Evolutionary conservation across 83 land plant species (phyloP).

Genomic region (Thuja plicata): DNA sequence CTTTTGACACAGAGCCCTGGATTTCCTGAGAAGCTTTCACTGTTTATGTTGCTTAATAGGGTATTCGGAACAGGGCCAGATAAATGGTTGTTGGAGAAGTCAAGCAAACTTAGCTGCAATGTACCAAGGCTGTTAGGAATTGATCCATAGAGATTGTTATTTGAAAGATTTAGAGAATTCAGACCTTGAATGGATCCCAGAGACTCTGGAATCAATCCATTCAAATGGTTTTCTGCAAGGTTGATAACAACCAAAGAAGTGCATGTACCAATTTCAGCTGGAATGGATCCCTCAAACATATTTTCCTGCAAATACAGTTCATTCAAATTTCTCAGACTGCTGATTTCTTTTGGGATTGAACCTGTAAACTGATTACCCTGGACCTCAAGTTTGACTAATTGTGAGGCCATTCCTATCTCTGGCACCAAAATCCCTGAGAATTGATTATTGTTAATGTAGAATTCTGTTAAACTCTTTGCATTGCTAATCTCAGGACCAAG

Average conservation of each 20-base stretch:
- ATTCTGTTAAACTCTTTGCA: background rate
- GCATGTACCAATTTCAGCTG: constrained; percentile 42
- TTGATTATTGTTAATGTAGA: background rate
- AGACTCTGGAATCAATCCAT: constrained; percentile 49
- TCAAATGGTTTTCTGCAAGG: constrained; percentile 55
- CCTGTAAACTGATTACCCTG: constrained; percentile 15
- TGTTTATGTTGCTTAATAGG: constrained; percentile 26
- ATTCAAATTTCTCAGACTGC: background rate
- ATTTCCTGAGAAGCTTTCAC: constrained; percentile 46
- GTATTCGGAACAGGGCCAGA: constrained; percentile 48
- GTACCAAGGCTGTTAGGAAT: constrained; percentile 41
- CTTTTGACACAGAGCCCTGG: constrained; percentile 40
- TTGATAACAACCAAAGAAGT: constrained; percentile 43
- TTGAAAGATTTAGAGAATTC: constrained; percentile 64
- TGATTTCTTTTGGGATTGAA: constrained; percentile 12
- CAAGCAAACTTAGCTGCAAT: constrained; percentile 54
- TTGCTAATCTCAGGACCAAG: constrained; percentile 7
- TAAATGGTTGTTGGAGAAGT: constrained; percentile 52
- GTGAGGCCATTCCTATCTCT: background rate
- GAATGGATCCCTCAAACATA: constrained; percentile 14
- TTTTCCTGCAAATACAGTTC: constrained; percentile 7
- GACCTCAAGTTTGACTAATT: constrained; percentile 8
- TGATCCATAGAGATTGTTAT: constrained; percentile 51
- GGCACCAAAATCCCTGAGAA: constrained; percentile 10
- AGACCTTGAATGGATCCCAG: constrained; percentile 36